phyloP scores from a whole-genome alignment of 371 early-diverging fungal species.

The Syncephalis plumigaleata region DNA sequence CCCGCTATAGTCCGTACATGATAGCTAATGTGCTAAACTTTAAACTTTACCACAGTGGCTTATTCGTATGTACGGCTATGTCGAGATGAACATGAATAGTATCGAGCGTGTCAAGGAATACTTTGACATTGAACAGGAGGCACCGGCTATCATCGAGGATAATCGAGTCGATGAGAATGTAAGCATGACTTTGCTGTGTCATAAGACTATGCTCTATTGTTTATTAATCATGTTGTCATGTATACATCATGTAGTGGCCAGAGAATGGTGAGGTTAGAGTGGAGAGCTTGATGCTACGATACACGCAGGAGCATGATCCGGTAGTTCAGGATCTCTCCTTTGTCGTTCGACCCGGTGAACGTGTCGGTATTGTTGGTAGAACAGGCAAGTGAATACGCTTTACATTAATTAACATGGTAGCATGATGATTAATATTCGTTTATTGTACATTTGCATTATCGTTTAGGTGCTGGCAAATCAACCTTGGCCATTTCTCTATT shows the following conservation, averaged over 20 bases:
- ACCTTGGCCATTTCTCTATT: conserved; percentile 48
- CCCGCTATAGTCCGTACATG: no score
- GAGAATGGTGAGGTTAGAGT: conserved; percentile 35
- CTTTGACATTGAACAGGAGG: conserved; percentile 30
- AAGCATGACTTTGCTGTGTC: no score
- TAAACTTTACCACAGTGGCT: conserved; percentile 43
- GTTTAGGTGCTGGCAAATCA: conserved; percentile 41
- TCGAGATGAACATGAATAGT: conserved; percentile 55
- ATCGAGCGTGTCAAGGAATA: conserved; percentile 55
- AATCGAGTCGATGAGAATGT: conserved; percentile 22
- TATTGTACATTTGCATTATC: no score
- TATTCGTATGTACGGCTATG: conserved; percentile 15
- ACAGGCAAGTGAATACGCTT: no score
- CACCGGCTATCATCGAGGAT: conserved; percentile 24
- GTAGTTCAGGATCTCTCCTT: conserved; percentile 38
- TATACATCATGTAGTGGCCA: conserved; percentile 43
- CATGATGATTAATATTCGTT: no score
- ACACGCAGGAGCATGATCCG: conserved; percentile 34
- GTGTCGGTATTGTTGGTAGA: conserved; percentile 44
- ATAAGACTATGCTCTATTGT: no score
- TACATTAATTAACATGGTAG: no score
- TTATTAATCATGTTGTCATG: no score
- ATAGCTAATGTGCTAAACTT: conserved; percentile 49
- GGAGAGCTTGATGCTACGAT: conserved; percentile 29
- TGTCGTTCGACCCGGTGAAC: conserved; percentile 24